Evolutionary conservation across 768 basidiomycete species (phyloP).

Genomic region (Tephrocybe sp.): DNA sequence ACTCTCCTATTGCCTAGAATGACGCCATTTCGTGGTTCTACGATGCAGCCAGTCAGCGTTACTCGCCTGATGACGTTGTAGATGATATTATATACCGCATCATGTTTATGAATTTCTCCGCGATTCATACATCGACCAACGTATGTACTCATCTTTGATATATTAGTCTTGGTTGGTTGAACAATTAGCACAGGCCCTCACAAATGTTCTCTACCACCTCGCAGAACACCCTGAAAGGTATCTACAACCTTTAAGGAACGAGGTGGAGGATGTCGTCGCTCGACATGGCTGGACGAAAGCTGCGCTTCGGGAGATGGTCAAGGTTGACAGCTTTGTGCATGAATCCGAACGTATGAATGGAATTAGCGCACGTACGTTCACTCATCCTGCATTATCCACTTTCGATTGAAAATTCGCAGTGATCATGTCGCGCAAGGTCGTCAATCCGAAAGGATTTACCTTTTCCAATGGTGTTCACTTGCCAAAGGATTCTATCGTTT

Average conservation of each 20-base stretch:
- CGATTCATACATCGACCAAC: not conserved
- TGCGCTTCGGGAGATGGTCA: constrained; percentile 6
- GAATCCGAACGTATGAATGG: constrained; percentile 7
- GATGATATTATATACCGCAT: not conserved
- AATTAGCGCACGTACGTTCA: not conserved
- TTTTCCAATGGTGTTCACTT: constrained; percentile 9
- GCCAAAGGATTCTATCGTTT: constrained; percentile 3
- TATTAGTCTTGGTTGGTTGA: no score
- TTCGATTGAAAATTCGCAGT: not conserved
- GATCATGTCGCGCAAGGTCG: constrained; percentile 10
- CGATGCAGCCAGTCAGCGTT: not conserved
- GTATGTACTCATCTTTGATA: not conserved
- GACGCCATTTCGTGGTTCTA: constrained; percentile 1
- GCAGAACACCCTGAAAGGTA: constrained; percentile 4
- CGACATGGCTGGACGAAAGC: constrained; percentile 6
- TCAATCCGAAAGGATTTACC: constrained; percentile 5
- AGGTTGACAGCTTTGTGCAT: constrained; percentile 6
- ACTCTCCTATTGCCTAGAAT: no score
- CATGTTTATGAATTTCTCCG: constrained; percentile 2
- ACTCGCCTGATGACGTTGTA: not conserved
- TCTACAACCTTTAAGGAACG: not conserved
- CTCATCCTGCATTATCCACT: not conserved
- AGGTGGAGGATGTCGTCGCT: constrained; percentile 1
- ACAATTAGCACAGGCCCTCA: constrained; percentile 8
- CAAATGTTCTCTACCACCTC: constrained; percentile 3